phyloP scores from a whole-genome alignment of 331 rosid genomes.

The Rhamnella rubrinervis region DNA sequence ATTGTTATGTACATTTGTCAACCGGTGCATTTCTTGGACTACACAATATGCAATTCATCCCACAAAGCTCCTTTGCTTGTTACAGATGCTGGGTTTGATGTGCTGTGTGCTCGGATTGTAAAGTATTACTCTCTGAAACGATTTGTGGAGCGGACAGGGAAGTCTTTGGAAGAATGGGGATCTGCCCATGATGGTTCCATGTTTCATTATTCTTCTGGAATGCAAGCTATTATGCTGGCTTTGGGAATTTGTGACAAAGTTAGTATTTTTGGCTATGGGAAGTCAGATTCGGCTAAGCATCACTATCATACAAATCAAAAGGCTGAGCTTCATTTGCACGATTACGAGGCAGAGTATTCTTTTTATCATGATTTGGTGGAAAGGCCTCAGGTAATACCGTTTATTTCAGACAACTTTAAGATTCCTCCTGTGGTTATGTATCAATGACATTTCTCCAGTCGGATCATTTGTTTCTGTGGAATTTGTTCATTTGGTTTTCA shows the following conservation, averaged over 20 bases:
- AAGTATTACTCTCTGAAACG: slow-evolving; percentile 87
- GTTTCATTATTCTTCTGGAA: slow-evolving; percentile 93
- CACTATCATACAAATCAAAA: slow-evolving; percentile 96
- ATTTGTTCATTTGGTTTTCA: slow-evolving; percentile 15
- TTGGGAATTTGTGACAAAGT: slow-evolving; percentile 88
- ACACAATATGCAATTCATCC: slow-evolving; percentile 66
- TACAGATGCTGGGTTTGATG: slow-evolving; percentile 84
- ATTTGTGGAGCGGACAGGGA: slow-evolving; percentile 70
- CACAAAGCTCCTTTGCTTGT: slow-evolving; percentile 70
- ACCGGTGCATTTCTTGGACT: slow-evolving; percentile 87
- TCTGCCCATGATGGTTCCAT: slow-evolving; percentile 74
- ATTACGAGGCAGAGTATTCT: slow-evolving; percentile 88
- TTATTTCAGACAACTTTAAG: slow-evolving; percentile 61
- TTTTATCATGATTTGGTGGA: slow-evolving; percentile 69
- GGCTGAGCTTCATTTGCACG: slow-evolving; percentile 81
- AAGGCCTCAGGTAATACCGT: slow-evolving; percentile 62
- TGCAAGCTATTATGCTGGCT: slow-evolving; percentile 95
- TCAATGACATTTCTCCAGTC: slow-evolving; percentile 37
- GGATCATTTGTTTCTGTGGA: background rate
- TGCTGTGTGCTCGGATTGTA: slow-evolving; percentile 68
- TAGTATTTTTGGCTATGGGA: slow-evolving; percentile 85
- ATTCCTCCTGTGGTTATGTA: slow-evolving; percentile 79
- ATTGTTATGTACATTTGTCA: slow-evolving; percentile 89
- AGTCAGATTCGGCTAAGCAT: slow-evolving; percentile 70
- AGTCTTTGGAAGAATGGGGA: slow-evolving; percentile 68